A percentile compares a stretch with the other conserved stretches of the same genome.
Evolutionary conservation across 768 basidiomycete species (phyloP).

Genomic region (Panus rudis): DNA sequence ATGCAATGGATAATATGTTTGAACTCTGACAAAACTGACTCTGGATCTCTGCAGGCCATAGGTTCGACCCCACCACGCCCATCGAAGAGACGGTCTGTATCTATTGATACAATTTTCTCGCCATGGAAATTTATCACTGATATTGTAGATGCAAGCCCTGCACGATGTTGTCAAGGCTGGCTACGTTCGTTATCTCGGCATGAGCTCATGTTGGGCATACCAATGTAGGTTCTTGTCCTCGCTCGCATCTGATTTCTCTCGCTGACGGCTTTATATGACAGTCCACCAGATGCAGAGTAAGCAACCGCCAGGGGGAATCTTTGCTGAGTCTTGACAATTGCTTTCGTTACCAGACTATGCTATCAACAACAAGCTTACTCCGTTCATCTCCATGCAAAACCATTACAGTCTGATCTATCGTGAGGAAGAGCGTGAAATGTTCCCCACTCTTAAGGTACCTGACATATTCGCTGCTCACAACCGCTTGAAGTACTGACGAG

Average conservation of each 20-base stretch:
- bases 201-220: conserved; percentile 30
- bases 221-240: conserved; percentile 18
- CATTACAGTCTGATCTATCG: conserved; percentile 50
- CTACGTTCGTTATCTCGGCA: conserved; percentile 35
- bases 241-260: neutral
- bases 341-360: conserved; percentile 28
- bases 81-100: conserved; percentile 29
- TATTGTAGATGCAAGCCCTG: conserved; percentile 33
- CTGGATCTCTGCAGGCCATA: conserved; percentile 14
- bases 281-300: conserved; percentile 28
- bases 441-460: conserved; percentile 33
- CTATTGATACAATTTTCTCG: neutral
- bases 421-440: conserved; percentile 56
- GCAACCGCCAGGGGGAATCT: neutral
- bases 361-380: conserved; percentile 31
- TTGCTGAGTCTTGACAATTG: conserved; percentile 1
- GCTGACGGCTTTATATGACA: conserved; percentile 5
- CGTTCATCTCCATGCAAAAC: conserved; percentile 63
- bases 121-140: neutral
- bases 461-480: neutral
- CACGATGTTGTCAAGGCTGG: conserved; percentile 41
- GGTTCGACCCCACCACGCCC: conserved; percentile 29
- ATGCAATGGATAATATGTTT: neutral
- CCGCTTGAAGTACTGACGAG: neutral
- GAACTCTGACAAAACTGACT: neutral